These are phyloP conservation scores for Colletotrichum sp. DNA, from an alignment of 2,329 filamentous ascomycete species.

Conservation along the genomic window DNA sequence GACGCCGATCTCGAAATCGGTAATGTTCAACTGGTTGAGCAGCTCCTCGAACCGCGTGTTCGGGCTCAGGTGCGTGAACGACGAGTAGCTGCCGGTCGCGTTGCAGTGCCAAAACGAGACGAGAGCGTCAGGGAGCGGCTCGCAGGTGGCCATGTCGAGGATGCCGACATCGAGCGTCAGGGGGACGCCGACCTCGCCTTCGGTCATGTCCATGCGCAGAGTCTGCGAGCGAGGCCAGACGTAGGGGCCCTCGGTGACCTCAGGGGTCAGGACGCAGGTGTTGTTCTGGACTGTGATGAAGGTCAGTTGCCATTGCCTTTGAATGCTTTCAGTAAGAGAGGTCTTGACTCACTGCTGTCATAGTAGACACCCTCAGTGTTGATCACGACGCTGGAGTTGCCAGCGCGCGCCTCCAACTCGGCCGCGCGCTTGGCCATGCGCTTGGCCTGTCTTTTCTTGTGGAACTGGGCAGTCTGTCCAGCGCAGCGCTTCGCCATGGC, in stretches of 20 bases:
- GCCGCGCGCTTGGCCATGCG: background rate
- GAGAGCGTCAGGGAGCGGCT: slow-evolving; percentile 1
- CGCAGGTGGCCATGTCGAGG: slow-evolving; percentile 26
- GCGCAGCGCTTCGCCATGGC: background rate
- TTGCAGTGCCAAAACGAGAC: slow-evolving; percentile 15
- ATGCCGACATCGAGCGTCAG: slow-evolving; percentile 35
- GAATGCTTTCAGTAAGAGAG: background rate
- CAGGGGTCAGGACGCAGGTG: slow-evolving; percentile 1
- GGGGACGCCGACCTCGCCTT: slow-evolving; percentile 44
- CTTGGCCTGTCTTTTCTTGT: background rate
- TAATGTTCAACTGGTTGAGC: slow-evolving; percentile 5
- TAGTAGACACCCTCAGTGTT: slow-evolving; percentile 4
- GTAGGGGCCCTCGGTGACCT: slow-evolving; percentile 26
- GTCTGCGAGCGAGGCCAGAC: slow-evolving; percentile 42
- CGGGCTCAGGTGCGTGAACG: background rate
- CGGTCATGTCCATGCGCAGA: slow-evolving; percentile 48
- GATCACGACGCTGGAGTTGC: background rate
- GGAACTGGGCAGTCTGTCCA: background rate
- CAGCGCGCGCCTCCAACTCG: background rate
- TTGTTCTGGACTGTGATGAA: slow-evolving; percentile 25
- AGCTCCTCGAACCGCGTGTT: slow-evolving; percentile 4
- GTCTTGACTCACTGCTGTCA: background rate
- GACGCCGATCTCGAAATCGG: background rate
- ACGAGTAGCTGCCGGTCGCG: slow-evolving; percentile 6
- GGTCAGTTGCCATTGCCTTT: background rate